Evolutionary conservation across 2,329 filamentous ascomycete genomes (phyloP), one percentile per base, ranked within the genome.

Genomic region (Ophiostoma ulmi): DNA sequence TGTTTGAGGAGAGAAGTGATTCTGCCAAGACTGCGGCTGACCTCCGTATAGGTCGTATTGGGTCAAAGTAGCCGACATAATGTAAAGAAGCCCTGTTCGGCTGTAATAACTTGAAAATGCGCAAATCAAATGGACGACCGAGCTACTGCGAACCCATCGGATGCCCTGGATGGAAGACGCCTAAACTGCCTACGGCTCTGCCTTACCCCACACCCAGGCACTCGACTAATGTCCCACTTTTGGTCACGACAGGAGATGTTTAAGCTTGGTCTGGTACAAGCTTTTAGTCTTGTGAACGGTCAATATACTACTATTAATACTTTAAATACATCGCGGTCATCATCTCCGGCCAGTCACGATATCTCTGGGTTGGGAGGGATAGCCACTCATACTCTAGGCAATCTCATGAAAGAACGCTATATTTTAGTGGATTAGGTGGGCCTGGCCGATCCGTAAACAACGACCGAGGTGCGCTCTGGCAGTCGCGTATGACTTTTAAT

Each of bases 21-120:
- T n/a, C 22, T 58, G 52, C 52, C 52, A 58, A 58, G 52, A 58
- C 52, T 13, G 22, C 52, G 22, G 52, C 52, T 58, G 52, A 58
- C 26, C n/a, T 22, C n/a, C 52, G 52, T 58, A 58, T 7, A 22
- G 52, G n/a, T 58, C 52, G 52, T 58, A 26, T 58, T 13, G 22
- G 52, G 52, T 26, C 52, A 26, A 13, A 14, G 17, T 13, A 58
- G 22, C 10, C 52, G 52, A 31, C 52, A 22, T 58, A 58, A 26
- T 58, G n/a, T 5, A n/a, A 48, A 20, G n/a, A n/a, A 17, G 6
- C 5, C 6, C 14, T 58, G 14, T 14, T 58, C 8, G 3, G n/a
- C 52, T 58, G 44, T 20, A 48, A 8, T 1, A 26, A 26, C 2
- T 48, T 0, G 44, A 26, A 10, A 31, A 58, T 10, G 10, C 8